Base-by-base conservation (phyloP, 164 flowering plant genomes). In the Vitis vinifera region DNA sequence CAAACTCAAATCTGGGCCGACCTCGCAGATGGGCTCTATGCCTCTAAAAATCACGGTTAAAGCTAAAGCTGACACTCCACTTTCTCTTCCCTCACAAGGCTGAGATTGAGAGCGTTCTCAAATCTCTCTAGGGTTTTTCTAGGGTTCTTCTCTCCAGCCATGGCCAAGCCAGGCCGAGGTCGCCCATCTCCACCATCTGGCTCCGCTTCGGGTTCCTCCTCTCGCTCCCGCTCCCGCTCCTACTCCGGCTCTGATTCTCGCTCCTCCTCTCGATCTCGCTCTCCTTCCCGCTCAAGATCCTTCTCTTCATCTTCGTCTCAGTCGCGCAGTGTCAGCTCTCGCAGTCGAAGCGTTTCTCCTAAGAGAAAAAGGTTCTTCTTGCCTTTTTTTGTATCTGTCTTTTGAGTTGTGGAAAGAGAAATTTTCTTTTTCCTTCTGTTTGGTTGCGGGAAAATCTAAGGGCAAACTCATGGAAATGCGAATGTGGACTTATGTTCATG, bases 311-410 rank as follows among this genome's bases (percentile, higher is more conserved):
- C 88, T n/a, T 89, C 93, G 10, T 88, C 97, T 68, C 87, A 83
- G 3, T 89, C 93, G 3, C 81, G 84, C 14, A 85, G 89, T 44
- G 77, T 10, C 60, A 85, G 87, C 73, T 88, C 93, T 62, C 84
- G 85, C 51, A 88, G 94, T 83, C 82, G 82, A 48, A 82, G 84
- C 75, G 93, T 92, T 37, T 82, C 87, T 30, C 89, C 85, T 1
- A 80, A 72, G 44, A 73, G 77, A 19, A 84, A 74, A 71, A 86
- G 91, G 97, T 89, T 3, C 10, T 59, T 23, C 17, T 19, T 17
- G 50, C 1, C 63, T 19, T 14, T 16, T 37, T 37, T 12, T 51
- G 9, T 53, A 4, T 52, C 27, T 53, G 19, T 16, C 17, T 1
- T 57, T 13, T 2, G 16, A 4, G 52, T 12, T 61, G 44, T 5